phyloP scores from a whole-genome alignment of 1,284 basidiomycete genomes.

The Moesziomyces aphidis region DNA sequence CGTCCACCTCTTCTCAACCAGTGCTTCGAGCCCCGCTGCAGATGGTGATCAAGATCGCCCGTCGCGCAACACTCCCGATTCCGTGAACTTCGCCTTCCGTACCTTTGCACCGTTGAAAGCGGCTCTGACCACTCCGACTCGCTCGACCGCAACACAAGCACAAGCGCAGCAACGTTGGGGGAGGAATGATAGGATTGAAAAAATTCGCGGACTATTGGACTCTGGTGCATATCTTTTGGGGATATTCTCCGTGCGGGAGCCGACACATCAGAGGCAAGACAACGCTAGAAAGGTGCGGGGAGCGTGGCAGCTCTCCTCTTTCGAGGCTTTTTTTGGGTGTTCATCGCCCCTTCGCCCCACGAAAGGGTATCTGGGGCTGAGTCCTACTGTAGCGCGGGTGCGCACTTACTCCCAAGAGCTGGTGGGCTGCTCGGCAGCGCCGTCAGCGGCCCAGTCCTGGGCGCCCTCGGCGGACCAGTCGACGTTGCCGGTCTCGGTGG shows the following conservation, averaged over 20 bases:
- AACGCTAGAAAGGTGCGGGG: constrained; percentile 41
- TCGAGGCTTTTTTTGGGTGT: constrained; percentile 45
- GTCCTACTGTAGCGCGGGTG: neutral
- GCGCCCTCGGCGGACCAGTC: constrained; percentile 79
- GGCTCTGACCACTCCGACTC: neutral
- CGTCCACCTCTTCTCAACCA: too few relatives aligned
- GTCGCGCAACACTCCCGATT: too few relatives aligned
- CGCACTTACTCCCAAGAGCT: constrained; percentile 49
- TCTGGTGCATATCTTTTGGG: constrained; percentile 51
- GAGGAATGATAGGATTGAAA: constrained; percentile 3
- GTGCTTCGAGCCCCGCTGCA: too few relatives aligned
- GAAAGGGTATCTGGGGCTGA: constrained; percentile 1
- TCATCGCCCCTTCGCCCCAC: neutral
- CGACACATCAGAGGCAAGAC: constrained; percentile 59
- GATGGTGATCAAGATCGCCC: too few relatives aligned
- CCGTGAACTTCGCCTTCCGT: too few relatives aligned
- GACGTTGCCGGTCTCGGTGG: constrained; percentile 71
- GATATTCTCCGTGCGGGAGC: constrained; percentile 53
- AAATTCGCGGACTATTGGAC: constrained; percentile 57
- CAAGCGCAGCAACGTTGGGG: constrained; percentile 2
- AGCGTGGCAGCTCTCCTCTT: constrained; percentile 9
- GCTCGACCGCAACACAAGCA: neutral
- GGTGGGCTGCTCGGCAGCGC: constrained; percentile 44
- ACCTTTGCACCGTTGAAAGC: neutral
- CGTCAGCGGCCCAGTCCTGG: constrained; percentile 68